phyloP scores from a whole-genome alignment of 202 grass and related monocot species.

The Carex arenaria region DNA sequence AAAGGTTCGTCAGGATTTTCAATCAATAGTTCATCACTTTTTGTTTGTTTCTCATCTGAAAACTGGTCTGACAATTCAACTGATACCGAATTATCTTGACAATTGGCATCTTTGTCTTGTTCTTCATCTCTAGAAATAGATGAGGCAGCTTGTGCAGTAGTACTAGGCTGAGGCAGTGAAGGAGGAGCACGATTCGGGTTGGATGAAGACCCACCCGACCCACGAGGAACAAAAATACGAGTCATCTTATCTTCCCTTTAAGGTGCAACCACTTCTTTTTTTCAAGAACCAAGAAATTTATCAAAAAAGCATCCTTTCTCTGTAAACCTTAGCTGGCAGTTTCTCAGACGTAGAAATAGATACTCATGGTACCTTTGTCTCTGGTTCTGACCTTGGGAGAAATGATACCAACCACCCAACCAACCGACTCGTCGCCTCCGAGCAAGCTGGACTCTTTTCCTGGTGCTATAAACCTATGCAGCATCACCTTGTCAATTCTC shows the following conservation, averaged over 20 bases:
- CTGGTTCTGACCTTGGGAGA: constrained; percentile 69
- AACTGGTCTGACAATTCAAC: constrained; percentile 29
- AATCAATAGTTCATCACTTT: constrained; percentile 33
- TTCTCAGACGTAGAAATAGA: constrained; percentile 23
- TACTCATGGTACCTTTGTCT: constrained; percentile 36
- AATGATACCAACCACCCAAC: constrained; percentile 38
- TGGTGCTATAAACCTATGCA: constrained; percentile 47
- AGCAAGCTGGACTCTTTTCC: constrained; percentile 54
- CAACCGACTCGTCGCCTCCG: constrained; percentile 35
- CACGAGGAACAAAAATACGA: constrained; percentile 88
- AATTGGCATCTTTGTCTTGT: constrained; percentile 21
- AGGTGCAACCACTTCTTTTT: constrained; percentile 19
- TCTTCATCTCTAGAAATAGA: constrained; percentile 30
- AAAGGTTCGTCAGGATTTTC: constrained; percentile 43
- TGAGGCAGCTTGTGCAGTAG: constrained; percentile 23
- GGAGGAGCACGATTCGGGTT: constrained; percentile 40
- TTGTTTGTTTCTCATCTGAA: constrained; percentile 33
- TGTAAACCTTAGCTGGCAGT: not conserved
- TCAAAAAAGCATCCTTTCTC: constrained; percentile 24
- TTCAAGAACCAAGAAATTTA: not conserved
- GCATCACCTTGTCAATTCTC: constrained; percentile 83
- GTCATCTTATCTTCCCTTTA: constrained; percentile 69
- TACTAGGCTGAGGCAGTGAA: constrained; percentile 33
- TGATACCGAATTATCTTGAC: constrained; percentile 25
- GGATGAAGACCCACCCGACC: constrained; percentile 68